Evolutionary conservation across 176 grass and related monocot species (phyloP), one percentile per base, ranked within the genome.

Genomic region (Zea luxurians): DNA sequence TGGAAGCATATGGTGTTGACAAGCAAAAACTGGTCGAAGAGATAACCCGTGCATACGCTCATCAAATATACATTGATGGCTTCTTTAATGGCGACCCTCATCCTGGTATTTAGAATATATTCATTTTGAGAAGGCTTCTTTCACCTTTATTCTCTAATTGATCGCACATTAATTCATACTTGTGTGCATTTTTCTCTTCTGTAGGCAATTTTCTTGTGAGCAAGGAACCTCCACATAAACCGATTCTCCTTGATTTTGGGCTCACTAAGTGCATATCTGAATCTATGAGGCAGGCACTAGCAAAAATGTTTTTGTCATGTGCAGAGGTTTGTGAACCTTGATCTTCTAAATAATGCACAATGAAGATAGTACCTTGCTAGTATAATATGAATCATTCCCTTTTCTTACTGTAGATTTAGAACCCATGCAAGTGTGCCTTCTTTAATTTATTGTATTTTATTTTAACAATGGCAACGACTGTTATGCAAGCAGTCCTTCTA

Each of bases 1-100:
- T 98, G 71, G 96, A 92, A 53, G 83, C 78, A 70, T 78, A 87
- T 89, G 91, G 89, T 78, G 90, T 98, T 66, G 86, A 95, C 90
- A 98, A 98, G 80, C 86, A 98, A 94, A 98, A 74, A 64, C 58
- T 98, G 68, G 89, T 98, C 62, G 89, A 90, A 87, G 92, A 98
- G 84, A 98, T 98, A 77, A 98, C 96, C 72, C 88, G 92, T 62
- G 89, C 96, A 70, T 98, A 98, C 72, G 96, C 92, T 78, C 96
- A 95, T 92, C 96, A 98, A 88, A 90, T 98, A 86, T 98, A 95
- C 16, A 80, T 95, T 68, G 96, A 98, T 76, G 96, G 96, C 43
- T 92, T 98, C 86, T 98, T 98, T 69, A 98, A 98, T 38, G 96
- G 96, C 10, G 96, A 98, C 74, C 96, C 96, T 77, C 96, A 98